These are phyloP conservation scores for Rhypophila decipiens DNA, from an alignment of 495 filamentous ascomycete genomes.

Conservation along the genomic window DNA sequence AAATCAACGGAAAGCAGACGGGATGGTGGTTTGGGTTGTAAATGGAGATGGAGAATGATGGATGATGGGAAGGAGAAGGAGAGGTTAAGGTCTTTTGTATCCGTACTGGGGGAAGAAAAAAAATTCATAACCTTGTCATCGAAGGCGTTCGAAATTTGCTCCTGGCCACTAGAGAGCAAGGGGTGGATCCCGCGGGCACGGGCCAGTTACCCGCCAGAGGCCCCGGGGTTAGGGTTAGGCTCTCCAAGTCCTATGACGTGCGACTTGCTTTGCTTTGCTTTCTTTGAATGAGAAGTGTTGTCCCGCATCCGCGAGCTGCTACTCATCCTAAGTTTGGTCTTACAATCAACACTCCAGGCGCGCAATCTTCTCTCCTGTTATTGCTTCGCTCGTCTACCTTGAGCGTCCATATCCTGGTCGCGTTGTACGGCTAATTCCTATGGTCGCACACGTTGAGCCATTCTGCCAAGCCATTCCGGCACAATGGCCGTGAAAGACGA, in stretches of 20 bases:
- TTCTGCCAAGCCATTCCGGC: constrained; percentile 17
- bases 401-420: not conserved
- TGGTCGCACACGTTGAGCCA: constrained; percentile 23
- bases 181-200: constrained; percentile 15
- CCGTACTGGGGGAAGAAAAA: constrained; percentile 19
- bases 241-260: no score
- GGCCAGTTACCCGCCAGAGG: constrained; percentile 2
- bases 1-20: constrained; percentile 26
- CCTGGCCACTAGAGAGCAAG: constrained; percentile 8
- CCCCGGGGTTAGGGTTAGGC: no score
- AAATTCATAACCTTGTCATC: constrained; percentile 37
- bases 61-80: constrained; percentile 8
- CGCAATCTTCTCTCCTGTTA: no score
- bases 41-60: constrained; percentile 19
- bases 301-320: no score
- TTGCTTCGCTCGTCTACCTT: not conserved
- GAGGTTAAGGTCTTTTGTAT: constrained; percentile 17
- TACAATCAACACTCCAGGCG: no score
- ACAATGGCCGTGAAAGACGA: constrained; percentile 49
- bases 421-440: constrained; percentile 7
- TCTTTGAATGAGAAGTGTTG: no score
- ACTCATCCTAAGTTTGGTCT: no score
- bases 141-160: constrained; percentile 28
- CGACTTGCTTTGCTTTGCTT: no score
- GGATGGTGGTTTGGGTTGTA: constrained; percentile 18